These are phyloP conservation scores for Schizonepeta tenuifolia DNA, from an alignment of 257 asterid genomes.

Conservation along the genomic window DNA sequence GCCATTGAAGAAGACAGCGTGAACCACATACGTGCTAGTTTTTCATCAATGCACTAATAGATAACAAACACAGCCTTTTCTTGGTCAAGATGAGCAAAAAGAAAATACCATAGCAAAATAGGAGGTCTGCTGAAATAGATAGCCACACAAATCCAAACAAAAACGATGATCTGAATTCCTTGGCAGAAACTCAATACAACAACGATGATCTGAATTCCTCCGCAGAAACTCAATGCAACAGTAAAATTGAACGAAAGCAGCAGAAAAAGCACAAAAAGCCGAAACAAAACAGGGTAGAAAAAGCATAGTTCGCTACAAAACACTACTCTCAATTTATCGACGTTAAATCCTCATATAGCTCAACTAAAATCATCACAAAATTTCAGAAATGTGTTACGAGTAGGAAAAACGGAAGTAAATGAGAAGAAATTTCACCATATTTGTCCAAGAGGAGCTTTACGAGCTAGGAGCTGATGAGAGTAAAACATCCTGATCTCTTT, in stretches of 20 bases:
- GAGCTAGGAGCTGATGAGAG: constrained; percentile 90
- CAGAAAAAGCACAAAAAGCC: neutral
- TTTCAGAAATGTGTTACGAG: neutral
- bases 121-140: constrained; percentile 65
- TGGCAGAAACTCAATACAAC: too few species aligned
- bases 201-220: constrained; percentile 11
- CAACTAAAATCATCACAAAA: constrained; percentile 12
- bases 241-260: constrained; percentile 2
- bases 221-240: neutral
- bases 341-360: constrained; percentile 10
- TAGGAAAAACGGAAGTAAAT: neutral
- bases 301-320: constrained; percentile 6
- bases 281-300: constrained; percentile 26
- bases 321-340: constrained; percentile 12
- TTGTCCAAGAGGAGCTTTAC: constrained; percentile 94
- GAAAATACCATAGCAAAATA: constrained; percentile 60
- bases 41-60: constrained; percentile 15
- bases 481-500: constrained; percentile 60
- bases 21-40: constrained; percentile 4
- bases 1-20: constrained; percentile 17
- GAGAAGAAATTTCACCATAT: constrained; percentile 58
- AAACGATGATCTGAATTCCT: too few species aligned
- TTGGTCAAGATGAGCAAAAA: constrained; percentile 18
- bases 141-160: neutral
- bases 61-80: neutral